Conservation (phyloP, 345 rosid genomes). For the Leavenworthia alabamica region DNA sequence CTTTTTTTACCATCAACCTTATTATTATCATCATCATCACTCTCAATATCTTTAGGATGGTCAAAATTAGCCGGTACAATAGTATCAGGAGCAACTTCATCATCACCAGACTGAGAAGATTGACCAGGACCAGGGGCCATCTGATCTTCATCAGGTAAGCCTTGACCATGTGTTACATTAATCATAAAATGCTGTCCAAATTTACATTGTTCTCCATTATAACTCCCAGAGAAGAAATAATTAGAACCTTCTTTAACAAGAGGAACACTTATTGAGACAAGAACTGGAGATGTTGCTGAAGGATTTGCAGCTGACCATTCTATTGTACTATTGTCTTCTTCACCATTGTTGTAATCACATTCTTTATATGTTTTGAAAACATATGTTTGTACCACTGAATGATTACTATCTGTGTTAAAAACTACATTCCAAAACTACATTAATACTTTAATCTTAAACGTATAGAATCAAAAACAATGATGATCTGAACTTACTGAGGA, state of each 20-base stretch:
- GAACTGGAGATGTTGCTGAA: constrained; percentile 51
- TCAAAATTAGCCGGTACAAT: constrained; percentile 59
- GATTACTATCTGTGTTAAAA: constrained; percentile 86
- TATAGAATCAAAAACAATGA: too few relatives aligned
- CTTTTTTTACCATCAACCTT: constrained; percentile 9
- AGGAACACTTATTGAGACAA: constrained; percentile 59
- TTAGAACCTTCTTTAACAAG: constrained; percentile 60
- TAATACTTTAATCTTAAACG: too few relatives aligned
- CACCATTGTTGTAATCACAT: constrained; percentile 56
- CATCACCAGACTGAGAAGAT: constrained; percentile 40
- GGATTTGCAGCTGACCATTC: constrained; percentile 73
- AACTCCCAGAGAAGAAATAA: constrained; percentile 77
- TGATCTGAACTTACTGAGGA: too few relatives aligned
- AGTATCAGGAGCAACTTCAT: constrained; percentile 69
- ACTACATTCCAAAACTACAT: constrained; percentile 42
- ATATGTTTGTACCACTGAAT: constrained; percentile 82
- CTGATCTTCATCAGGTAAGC: constrained; percentile 46
- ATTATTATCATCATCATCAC: constrained; percentile 21
- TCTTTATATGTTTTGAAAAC: constrained; percentile 57
- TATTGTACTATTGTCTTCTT: constrained; percentile 46
- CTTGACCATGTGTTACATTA: constrained; percentile 71
- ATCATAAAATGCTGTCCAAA: constrained; percentile 62
- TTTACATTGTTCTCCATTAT: constrained; percentile 85
- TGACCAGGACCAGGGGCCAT: constrained; percentile 51
- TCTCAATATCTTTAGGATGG: constrained; percentile 44